Percentiles rank a stretch among this genome's conserved stretches.
These are phyloP conservation scores for Melanogaster broomeanus DNA, from an alignment of 768 basidiomycete genomes.

Conservation along the genomic window DNA sequence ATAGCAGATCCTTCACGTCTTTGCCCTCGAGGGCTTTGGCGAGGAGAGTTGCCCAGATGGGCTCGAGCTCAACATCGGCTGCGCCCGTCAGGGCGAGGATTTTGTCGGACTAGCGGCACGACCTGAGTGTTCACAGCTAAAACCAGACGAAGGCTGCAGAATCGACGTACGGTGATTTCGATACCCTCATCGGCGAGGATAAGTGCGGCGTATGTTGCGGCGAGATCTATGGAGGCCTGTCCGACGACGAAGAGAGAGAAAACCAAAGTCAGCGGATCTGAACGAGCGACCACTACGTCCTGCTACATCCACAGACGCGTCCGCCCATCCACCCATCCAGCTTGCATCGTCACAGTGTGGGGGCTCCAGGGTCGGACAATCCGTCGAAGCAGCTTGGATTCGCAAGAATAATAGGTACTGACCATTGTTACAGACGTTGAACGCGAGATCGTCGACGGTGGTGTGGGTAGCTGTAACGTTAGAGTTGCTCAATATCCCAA, in stretches of 20 bases:
- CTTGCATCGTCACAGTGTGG: slow-evolving; percentile 1
- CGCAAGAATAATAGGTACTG: slow-evolving; percentile 6
- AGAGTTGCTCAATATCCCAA: neutral
- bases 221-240: slow-evolving; percentile 73
- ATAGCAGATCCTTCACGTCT: slow-evolving; percentile 93
- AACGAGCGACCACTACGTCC: neutral
- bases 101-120: slow-evolving; percentile 76
- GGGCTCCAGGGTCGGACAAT: neutral
- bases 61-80: slow-evolving; percentile 84
- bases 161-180: slow-evolving; percentile 88
- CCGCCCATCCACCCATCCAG: slow-evolving; percentile 23
- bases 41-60: slow-evolving; percentile 97
- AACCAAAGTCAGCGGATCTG: slow-evolving; percentile 14
- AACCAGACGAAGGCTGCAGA: neutral
- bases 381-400: neutral
- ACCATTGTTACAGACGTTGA: slow-evolving; percentile 25
- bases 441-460: slow-evolving; percentile 15
- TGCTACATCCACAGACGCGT: slow-evolving; percentile 10
- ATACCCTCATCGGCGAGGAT: slow-evolving; percentile 97
- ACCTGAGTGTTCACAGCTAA: neutral
- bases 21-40: slow-evolving; percentile 98
- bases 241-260: neutral
- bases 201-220: slow-evolving; percentile 94
- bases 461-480: slow-evolving; percentile 4
- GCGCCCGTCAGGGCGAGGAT: slow-evolving; percentile 82